These are phyloP conservation scores for Starmerella apicola DNA, from an alignment of 805 yeast genomes.

Conservation along the genomic window DNA sequence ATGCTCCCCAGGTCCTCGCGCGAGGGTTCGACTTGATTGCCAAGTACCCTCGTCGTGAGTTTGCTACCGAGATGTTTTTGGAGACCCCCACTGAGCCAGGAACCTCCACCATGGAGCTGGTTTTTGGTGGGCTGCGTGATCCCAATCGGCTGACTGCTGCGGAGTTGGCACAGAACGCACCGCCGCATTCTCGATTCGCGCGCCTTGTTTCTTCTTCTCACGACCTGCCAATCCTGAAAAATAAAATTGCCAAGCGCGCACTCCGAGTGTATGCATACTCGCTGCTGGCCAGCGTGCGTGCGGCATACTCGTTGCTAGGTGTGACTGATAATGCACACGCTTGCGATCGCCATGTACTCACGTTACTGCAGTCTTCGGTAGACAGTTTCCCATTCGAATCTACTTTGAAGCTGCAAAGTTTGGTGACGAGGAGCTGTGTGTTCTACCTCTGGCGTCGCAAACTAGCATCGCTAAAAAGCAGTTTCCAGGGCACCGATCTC, in stretches of 20 bases:
- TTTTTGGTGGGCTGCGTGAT: slow-evolving; percentile 15
- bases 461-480: slow-evolving; percentile 2
- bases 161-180: not conserved
- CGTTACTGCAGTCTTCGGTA: slow-evolving; percentile 1
- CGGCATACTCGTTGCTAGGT: not conserved
- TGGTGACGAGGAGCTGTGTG: not conserved
- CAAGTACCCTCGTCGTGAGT: slow-evolving; percentile 3
- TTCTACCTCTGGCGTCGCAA: slow-evolving; percentile 14
- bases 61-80: slow-evolving; percentile 1
- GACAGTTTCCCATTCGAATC: not conserved
- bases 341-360: slow-evolving; percentile 5
- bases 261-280: not conserved
- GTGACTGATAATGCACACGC: not conserved
- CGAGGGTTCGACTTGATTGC: slow-evolving; percentile 11
- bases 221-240: slow-evolving; percentile 1
- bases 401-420: too few species aligned
- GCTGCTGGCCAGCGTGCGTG: slow-evolving; percentile 3
- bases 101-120: slow-evolving; percentile 9
- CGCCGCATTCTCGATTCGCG: not conserved
- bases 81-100: slow-evolving; percentile 2
- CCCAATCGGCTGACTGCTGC: slow-evolving; percentile 5
- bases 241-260: not conserved
- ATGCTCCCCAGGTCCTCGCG: slow-evolving; percentile 7
- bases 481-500: slow-evolving; percentile 4
- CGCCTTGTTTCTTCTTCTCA: not conserved